Evolutionary conservation across 108 stramenopile species (phyloP).

Genomic region (Mayamaea pseudoterrestris): DNA sequence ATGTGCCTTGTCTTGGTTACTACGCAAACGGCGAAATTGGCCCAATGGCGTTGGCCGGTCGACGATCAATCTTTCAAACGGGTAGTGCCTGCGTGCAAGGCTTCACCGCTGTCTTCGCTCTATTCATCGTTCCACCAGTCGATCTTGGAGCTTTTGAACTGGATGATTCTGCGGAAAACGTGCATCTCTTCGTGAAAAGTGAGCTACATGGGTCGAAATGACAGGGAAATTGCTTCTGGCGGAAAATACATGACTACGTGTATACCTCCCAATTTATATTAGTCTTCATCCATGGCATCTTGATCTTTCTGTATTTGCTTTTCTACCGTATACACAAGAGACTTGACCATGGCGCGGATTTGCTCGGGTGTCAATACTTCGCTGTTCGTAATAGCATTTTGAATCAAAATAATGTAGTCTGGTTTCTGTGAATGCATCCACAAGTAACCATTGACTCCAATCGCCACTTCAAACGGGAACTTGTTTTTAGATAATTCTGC

Average conservation of each 20-base stretch:
- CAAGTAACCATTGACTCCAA: conserved; percentile 73
- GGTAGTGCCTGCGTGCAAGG: conserved; percentile 17
- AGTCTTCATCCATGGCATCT: conserved; percentile 3
- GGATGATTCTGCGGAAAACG: neutral
- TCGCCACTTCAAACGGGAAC: conserved; percentile 56
- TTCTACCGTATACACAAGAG: conserved; percentile 51
- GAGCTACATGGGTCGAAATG: too few species aligned
- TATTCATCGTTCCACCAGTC: conserved; percentile 22
- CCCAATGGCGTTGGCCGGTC: conserved; percentile 32
- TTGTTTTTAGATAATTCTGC: conserved; percentile 32
- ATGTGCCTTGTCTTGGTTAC: conserved; percentile 35
- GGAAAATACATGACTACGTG: too few species aligned
- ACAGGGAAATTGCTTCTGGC: too few species aligned
- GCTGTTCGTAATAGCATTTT: conserved; percentile 68
- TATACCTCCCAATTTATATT: neutral
- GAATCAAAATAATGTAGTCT: conserved; percentile 60
- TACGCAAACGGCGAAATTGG: conserved; percentile 54
- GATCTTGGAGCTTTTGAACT: neutral
- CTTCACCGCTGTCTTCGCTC: conserved; percentile 36
- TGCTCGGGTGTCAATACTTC: conserved; percentile 62
- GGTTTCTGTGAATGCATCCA: conserved; percentile 56
- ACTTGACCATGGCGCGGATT: conserved; percentile 67
- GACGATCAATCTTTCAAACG: conserved; percentile 26
- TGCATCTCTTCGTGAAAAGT: neutral
- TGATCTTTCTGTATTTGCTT: conserved; percentile 24